Conservation (phyloP, 768 basidiomycete species). For the Macrocybe gigantea region DNA sequence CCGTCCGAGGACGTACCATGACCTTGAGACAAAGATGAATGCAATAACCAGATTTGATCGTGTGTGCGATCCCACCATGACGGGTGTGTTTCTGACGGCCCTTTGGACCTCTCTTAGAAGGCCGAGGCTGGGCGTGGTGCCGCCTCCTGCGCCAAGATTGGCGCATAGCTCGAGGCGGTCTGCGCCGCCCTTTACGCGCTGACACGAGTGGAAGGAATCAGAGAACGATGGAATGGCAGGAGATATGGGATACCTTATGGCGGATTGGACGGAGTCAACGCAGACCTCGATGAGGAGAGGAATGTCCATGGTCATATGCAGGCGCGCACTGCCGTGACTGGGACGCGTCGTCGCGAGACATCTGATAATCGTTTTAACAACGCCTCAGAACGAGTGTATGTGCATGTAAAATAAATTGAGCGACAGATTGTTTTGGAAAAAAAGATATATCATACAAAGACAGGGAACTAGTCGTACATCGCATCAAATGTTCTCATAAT, state of each 20-base stretch:
- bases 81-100: constrained; percentile 41
- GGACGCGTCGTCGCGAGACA: constrained; percentile 44
- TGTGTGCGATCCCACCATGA: constrained; percentile 49
- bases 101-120: constrained; percentile 54
- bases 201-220: constrained; percentile 8
- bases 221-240: background rate
- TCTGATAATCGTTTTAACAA: constrained; percentile 43
- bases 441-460: no score
- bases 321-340: constrained; percentile 18
- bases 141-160: constrained; percentile 69
- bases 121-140: constrained; percentile 78
- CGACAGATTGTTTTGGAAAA: no score
- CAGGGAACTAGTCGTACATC: no score
- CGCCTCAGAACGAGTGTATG: constrained; percentile 41
- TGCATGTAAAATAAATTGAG: background rate
- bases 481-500: constrained; percentile 40
- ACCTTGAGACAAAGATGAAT: constrained; percentile 33
- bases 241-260: constrained; percentile 44
- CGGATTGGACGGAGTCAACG: constrained; percentile 72
- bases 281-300: constrained; percentile 52
- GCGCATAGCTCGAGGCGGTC: constrained; percentile 74
- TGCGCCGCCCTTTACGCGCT: constrained; percentile 73
- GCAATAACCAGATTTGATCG: background rate
- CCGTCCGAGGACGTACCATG: constrained; percentile 76
- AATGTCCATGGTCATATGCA: constrained; percentile 10